These are phyloP conservation scores for Curvularia sp. DNA, from an alignment of 2,329 filamentous ascomycete species.

Conservation along the genomic window DNA sequence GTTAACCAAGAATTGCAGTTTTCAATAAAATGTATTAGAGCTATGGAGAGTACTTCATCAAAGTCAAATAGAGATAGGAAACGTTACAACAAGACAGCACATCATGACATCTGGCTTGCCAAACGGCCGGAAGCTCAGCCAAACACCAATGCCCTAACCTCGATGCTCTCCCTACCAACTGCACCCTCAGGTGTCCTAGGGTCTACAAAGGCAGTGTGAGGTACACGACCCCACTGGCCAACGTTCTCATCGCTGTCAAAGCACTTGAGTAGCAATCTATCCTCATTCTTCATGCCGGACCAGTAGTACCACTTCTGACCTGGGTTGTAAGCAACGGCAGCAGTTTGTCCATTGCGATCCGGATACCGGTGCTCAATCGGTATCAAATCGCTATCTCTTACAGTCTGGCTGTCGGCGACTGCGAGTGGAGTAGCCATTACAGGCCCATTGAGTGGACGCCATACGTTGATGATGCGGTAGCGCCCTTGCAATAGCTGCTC, in stretches of 20 bases:
- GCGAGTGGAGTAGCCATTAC: conserved; percentile 65
- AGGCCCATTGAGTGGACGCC: conserved; percentile 69
- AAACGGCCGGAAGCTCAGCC: conserved; percentile 49
- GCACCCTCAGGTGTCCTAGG: conserved; percentile 73
- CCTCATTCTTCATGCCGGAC: conserved; percentile 76
- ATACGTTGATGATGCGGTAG: conserved; percentile 87
- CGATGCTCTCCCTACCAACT: conserved; percentile 82
- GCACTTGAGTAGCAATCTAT: conserved; percentile 79
- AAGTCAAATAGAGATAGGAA: neutral
- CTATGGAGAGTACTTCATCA: no score
- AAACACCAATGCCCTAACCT: conserved; percentile 86
- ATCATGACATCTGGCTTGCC: neutral
- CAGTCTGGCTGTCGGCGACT: conserved; percentile 63
- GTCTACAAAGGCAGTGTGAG: conserved; percentile 70
- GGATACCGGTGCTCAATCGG: conserved; percentile 77
- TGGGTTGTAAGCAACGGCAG: conserved; percentile 67
- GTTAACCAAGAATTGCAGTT: no score
- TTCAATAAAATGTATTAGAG: no score
- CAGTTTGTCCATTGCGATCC: conserved; percentile 74
- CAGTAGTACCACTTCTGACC: conserved; percentile 79
- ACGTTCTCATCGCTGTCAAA: conserved; percentile 68
- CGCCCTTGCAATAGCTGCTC: conserved; percentile 69
- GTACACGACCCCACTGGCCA: conserved; percentile 55
- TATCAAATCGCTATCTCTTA: conserved; percentile 69
- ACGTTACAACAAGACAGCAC: neutral